Conservation (phyloP, 2,329 filamentous ascomycete species). For the Pyricularia grisea region DNA sequence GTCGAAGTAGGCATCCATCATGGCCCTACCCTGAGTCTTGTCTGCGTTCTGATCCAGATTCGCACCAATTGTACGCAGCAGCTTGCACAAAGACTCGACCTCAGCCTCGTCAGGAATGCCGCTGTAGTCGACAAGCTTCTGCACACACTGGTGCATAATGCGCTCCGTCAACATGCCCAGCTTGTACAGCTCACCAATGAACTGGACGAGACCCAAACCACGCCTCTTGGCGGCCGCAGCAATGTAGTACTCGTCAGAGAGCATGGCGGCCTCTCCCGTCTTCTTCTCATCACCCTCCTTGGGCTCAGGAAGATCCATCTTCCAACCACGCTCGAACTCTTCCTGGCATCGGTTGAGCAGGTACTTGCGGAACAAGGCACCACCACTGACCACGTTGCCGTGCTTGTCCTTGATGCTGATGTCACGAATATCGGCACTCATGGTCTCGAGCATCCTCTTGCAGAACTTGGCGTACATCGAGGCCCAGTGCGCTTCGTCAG, state of each 20-base stretch:
- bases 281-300: slow-evolving; percentile 61
- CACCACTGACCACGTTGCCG: slow-evolving; percentile 80
- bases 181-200: slow-evolving; percentile 99
- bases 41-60: slow-evolving; percentile 66
- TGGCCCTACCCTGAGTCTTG: slow-evolving; percentile 56
- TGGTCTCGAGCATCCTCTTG: slow-evolving; percentile 90
- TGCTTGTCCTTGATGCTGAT: slow-evolving; percentile 85
- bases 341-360: slow-evolving; percentile 97
- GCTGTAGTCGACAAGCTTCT: slow-evolving; percentile 93
- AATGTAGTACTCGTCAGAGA: slow-evolving; percentile 94
- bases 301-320: slow-evolving; percentile 72
- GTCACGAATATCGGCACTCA: slow-evolving; percentile 91
- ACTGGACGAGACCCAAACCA: slow-evolving; percentile 95
- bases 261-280: slow-evolving; percentile 64
- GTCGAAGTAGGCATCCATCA: slow-evolving; percentile 91
- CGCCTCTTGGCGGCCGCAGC: slow-evolving; percentile 92
- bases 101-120: slow-evolving; percentile 90
- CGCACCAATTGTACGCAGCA: slow-evolving; percentile 82
- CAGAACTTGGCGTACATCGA: slow-evolving; percentile 99
- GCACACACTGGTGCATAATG: slow-evolving; percentile 99
- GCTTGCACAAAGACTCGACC: slow-evolving; percentile 88
- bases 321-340: slow-evolving; percentile 98
- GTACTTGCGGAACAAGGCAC: slow-evolving; percentile 95
- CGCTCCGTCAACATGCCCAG: slow-evolving; percentile 96
- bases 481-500: slow-evolving; percentile 96